Percentiles rank a stretch among this genome's conserved stretches.
Evolutionary conservation across 139 green algal genomes (phyloP).

Genomic region (Coccomyxa sp.): DNA sequence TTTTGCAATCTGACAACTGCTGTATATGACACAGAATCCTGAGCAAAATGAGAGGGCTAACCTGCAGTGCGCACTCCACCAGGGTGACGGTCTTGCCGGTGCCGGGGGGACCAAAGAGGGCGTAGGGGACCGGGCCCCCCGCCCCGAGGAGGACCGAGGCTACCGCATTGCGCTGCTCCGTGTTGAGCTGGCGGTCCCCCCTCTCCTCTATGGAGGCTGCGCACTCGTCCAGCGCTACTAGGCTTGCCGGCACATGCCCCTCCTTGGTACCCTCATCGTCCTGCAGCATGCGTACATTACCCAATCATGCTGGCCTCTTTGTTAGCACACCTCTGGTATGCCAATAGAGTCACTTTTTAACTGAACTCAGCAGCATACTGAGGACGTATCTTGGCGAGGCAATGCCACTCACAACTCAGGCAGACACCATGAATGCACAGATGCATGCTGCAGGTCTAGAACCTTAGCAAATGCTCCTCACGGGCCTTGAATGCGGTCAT

Average conservation of each 20-base stretch:
- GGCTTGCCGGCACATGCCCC: not conserved
- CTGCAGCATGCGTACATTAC: no score
- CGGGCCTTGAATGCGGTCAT: not conserved
- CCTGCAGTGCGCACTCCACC: conserved; percentile 51
- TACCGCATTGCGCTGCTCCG: conserved; percentile 53
- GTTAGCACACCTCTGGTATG: not conserved
- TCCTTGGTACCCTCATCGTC: not conserved
- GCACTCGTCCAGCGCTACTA: conserved; percentile 3
- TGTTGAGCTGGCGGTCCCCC: conserved; percentile 38
- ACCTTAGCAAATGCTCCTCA: not conserved
- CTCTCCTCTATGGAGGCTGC: conserved; percentile 4
- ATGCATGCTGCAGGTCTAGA: not conserved
- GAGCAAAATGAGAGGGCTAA: not conserved
- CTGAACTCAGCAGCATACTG: not conserved
- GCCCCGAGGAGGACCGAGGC: conserved; percentile 38
- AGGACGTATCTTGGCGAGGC: not conserved
- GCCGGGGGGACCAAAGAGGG: conserved; percentile 61
- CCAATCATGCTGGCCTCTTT: not conserved
- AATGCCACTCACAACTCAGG: not conserved
- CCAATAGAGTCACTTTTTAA: not conserved
- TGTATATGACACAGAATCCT: no score
- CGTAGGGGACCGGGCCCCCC: conserved; percentile 31
- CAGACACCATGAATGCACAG: not conserved
- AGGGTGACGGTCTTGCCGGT: conserved; percentile 76
- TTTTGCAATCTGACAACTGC: no score